These are phyloP conservation scores for Naganishia liquefaciens DNA, from an alignment of 1,284 basidiomycete genomes.

Conservation along the genomic window DNA sequence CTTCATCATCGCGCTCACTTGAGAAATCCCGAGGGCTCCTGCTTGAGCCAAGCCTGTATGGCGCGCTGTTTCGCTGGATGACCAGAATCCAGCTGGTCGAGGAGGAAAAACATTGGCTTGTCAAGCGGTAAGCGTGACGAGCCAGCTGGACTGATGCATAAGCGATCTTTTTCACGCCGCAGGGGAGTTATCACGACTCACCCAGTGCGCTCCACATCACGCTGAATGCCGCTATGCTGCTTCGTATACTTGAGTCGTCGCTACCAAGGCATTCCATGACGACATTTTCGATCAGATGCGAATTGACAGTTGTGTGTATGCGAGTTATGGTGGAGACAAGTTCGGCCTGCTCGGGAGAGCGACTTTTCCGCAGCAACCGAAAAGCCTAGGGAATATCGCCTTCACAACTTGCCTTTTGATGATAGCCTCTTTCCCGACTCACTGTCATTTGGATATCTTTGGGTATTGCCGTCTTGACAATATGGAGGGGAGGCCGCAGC, in stretches of 20 bases:
- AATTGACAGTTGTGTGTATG: slow-evolving; percentile 5
- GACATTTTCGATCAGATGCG: slow-evolving; percentile 7
- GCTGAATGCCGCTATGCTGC: slow-evolving; percentile 7
- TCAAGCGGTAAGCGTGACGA: slow-evolving; percentile 8
- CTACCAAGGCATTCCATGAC: slow-evolving; percentile 17
- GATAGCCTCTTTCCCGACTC: neutral
- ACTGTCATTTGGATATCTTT: slow-evolving; percentile 18
- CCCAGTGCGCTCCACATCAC: slow-evolving; percentile 13
- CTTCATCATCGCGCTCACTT: neutral
- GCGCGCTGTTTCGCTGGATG: slow-evolving; percentile 19
- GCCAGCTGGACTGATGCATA: neutral
- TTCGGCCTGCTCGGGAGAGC: slow-evolving; percentile 7
- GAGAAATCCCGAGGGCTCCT: slow-evolving; percentile 20
- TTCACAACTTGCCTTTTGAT: neutral
- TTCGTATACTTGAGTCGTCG: neutral
- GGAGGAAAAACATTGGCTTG: slow-evolving; percentile 22
- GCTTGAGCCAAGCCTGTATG: slow-evolving; percentile 23
- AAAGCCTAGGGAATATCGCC: neutral
- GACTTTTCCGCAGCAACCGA: slow-evolving; percentile 4
- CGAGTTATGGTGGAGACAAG: slow-evolving; percentile 16
- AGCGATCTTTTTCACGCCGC: neutral
- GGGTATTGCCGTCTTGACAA: slow-evolving; percentile 12
- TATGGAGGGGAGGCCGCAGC: neutral
- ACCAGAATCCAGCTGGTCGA: slow-evolving; percentile 6
- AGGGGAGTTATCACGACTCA: neutral